Percentiles rank a stretch among this genome's conserved stretches.
These are phyloP conservation scores for Starmera quercuum DNA, from an alignment of 805 yeast genomes.

Conservation along the genomic window DNA sequence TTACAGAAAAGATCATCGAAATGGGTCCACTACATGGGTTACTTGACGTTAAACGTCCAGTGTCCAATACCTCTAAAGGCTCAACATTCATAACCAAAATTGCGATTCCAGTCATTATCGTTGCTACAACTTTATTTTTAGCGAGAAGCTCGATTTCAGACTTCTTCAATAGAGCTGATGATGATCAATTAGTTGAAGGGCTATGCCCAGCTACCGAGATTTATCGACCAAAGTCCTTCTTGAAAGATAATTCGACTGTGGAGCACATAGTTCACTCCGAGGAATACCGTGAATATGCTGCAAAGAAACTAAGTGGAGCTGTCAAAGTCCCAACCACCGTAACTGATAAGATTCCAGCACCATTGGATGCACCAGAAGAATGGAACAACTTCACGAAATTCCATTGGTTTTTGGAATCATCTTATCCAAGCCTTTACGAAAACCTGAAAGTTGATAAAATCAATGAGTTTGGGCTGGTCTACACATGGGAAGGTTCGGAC, in stretches of 20 bases:
- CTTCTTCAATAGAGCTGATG: too few species aligned
- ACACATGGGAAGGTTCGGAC: constrained; percentile 54
- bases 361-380: constrained; percentile 30
- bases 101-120: too few species aligned
- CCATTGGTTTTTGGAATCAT: constrained; percentile 41
- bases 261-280: constrained; percentile 26
- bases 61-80: too few species aligned
- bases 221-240: constrained; percentile 20
- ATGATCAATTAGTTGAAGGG: too few species aligned
- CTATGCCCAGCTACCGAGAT: constrained; percentile 18
- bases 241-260: constrained; percentile 23
- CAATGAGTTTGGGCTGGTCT: constrained; percentile 56
- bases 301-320: constrained; percentile 37
- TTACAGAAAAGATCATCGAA: too few species aligned
- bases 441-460: constrained; percentile 44
- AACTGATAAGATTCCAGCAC: constrained; percentile 32
- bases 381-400: constrained; percentile 31
- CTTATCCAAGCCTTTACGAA: constrained; percentile 47
- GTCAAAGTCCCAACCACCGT: constrained; percentile 46
- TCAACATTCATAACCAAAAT: too few species aligned
- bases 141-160: too few species aligned
- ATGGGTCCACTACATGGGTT: too few species aligned
- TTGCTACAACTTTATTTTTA: too few species aligned
- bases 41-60: too few species aligned
- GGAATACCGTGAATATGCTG: constrained; percentile 27